Conservation (phyloP, 2,329 filamentous ascomycete genomes). For the Oidium heveae region DNA sequence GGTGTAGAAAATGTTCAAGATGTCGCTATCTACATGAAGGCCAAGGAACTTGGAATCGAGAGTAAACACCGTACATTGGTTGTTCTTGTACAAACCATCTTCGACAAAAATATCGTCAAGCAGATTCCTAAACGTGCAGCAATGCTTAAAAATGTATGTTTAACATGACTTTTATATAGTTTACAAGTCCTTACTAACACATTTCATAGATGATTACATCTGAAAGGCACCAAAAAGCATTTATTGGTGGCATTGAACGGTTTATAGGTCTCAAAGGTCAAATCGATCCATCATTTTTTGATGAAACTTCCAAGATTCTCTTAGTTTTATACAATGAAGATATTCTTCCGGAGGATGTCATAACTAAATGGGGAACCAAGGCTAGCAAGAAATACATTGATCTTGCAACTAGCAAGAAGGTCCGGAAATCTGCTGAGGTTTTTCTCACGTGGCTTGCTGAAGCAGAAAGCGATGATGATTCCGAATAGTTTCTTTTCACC, state of each 20-base stretch:
- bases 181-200: conserved; percentile 4
- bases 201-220: conserved; percentile 45
- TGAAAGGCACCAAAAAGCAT: conserved; percentile 83
- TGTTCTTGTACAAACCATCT: conserved; percentile 80
- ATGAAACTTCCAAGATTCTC: conserved; percentile 62
- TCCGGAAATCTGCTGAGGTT: conserved; percentile 77
- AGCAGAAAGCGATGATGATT: conserved; percentile 48
- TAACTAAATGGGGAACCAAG: conserved; percentile 78
- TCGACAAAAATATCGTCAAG: conserved; percentile 68
- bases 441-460: conserved; percentile 88
- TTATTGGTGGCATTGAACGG: conserved; percentile 85
- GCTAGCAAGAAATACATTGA: conserved; percentile 98
- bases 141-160: conserved; percentile 68
- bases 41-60: conserved; percentile 87
- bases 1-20: conserved; percentile 60
- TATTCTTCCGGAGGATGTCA: conserved; percentile 63
- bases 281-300: conserved; percentile 54
- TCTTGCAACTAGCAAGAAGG: conserved; percentile 69
- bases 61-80: conserved; percentile 78
- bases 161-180: background rate
- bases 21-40: conserved; percentile 84
- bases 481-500: background rate
- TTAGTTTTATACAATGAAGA: conserved; percentile 75
- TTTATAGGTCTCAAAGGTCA: conserved; percentile 49
- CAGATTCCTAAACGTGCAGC: conserved; percentile 64